phyloP scores from a whole-genome alignment of 352 stramenopile genomes.

The Globisporangium solare region DNA sequence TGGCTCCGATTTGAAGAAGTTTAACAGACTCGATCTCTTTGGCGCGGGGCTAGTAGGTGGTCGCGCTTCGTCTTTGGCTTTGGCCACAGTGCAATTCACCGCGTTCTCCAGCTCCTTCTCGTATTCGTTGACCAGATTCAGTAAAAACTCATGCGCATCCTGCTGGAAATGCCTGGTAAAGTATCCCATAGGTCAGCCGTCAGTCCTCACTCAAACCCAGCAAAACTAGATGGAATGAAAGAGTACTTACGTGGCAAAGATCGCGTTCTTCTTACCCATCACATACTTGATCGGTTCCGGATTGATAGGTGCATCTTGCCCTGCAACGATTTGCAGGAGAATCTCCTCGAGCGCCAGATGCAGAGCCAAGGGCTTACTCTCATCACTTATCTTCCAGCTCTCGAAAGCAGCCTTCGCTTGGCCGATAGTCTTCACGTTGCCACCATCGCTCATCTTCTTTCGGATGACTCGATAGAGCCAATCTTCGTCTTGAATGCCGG shows the following conservation, averaged over 20 bases:
- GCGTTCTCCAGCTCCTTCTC: slow-evolving; percentile 72
- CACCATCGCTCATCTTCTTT: slow-evolving; percentile 28
- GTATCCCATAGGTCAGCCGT: neutral
- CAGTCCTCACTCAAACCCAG: neutral
- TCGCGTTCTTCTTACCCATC: slow-evolving; percentile 72
- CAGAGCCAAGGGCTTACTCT: slow-evolving; percentile 46
- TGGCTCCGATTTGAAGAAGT: slow-evolving; percentile 44
- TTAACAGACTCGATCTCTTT: slow-evolving; percentile 50
- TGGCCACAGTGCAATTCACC: slow-evolving; percentile 23
- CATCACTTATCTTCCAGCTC: slow-evolving; percentile 42
- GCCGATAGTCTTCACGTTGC: slow-evolving; percentile 27
- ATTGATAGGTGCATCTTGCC: slow-evolving; percentile 68
- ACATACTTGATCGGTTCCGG: slow-evolving; percentile 71
- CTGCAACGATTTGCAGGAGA: slow-evolving; percentile 53
- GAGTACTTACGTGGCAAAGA: slow-evolving; percentile 76
- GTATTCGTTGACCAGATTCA: slow-evolving; percentile 80
- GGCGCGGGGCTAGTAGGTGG: slow-evolving; percentile 14
- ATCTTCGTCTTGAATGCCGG: slow-evolving; percentile 43
- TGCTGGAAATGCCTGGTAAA: slow-evolving; percentile 68
- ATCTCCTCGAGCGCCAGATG: slow-evolving; percentile 54
- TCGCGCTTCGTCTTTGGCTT: slow-evolving; percentile 15
- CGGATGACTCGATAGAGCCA: slow-evolving; percentile 54
- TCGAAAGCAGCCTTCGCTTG: slow-evolving; percentile 45
- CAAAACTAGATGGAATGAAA: neutral
- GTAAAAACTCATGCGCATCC: slow-evolving; percentile 84